Conservation (phyloP, 371 early-diverging fungal genomes). For the Mortierella sp. region DNA sequence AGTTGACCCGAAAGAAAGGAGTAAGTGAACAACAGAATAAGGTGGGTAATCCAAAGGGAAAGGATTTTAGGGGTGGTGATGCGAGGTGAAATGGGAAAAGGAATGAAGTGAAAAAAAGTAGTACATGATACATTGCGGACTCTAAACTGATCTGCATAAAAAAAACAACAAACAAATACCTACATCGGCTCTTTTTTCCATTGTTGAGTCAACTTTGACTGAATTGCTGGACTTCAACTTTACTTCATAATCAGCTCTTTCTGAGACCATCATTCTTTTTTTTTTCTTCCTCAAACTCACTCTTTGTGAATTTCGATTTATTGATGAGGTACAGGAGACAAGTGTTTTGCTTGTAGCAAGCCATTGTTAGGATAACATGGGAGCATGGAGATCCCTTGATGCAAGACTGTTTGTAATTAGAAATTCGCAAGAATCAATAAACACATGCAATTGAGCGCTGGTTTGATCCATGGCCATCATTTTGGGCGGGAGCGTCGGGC, state of each 20-base stretch:
- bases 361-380: no score
- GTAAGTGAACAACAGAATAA: background rate
- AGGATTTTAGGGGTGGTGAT: background rate
- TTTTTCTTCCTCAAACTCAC: background rate
- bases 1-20: no score
- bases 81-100: background rate
- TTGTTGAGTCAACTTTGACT: background rate
- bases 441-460: no score
- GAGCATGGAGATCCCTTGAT: no score
- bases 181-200: no score
- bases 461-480: no score
- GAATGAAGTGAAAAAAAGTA: background rate
- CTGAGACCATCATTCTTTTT: background rate
- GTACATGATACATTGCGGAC: background rate
- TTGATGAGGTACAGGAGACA: no score
- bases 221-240: conserved; percentile 3
- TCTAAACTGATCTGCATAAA: background rate
- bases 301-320: background rate
- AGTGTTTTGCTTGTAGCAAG: no score
- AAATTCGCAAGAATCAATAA: no score
- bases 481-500: no score
- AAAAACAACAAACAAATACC: background rate
- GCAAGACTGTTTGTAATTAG: no score
- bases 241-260: background rate
- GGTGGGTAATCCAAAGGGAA: background rate